A percentile compares a stretch with the other conserved stretches of the same genome.
These are phyloP conservation scores for Xylaria sp. DNA, from an alignment of 2,329 filamentous ascomycete genomes.

Conservation along the genomic window DNA sequence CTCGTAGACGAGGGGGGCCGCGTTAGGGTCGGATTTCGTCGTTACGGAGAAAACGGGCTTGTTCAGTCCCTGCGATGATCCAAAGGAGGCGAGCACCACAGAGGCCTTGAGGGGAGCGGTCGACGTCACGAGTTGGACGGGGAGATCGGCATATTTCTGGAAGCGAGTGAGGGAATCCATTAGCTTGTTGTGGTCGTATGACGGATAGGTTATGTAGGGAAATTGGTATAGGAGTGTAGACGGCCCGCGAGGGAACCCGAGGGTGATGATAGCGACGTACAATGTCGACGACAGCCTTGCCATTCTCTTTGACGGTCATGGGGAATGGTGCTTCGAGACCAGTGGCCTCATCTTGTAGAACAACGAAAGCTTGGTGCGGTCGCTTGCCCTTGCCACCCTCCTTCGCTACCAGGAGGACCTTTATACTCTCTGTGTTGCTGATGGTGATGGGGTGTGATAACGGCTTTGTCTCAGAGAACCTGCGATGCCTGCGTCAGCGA, in stretches of 20 bases:
- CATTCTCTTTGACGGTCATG: slow-evolving; percentile 84
- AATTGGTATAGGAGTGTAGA: background rate
- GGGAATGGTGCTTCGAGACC: slow-evolving; percentile 90
- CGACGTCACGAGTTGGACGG: slow-evolving; percentile 79
- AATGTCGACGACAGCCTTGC: slow-evolving; percentile 86
- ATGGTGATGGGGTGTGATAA: slow-evolving; percentile 74
- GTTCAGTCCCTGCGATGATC: slow-evolving; percentile 74
- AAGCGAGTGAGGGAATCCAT: background rate
- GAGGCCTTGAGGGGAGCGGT: slow-evolving; percentile 78
- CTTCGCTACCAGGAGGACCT: slow-evolving; percentile 82
- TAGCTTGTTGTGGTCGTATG: slow-evolving; percentile 2
- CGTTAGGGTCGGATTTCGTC: slow-evolving; percentile 71
- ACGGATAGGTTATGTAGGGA: background rate
- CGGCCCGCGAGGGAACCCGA: slow-evolving; percentile 6
- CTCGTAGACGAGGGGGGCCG: slow-evolving; percentile 69
- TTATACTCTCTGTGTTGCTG: slow-evolving; percentile 77
- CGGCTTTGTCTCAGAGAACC: slow-evolving; percentile 68
- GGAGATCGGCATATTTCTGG: slow-evolving; percentile 89
- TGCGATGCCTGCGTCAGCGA: slow-evolving; percentile 49
- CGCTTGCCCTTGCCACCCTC: slow-evolving; percentile 82
- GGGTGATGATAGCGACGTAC: slow-evolving; percentile 65
- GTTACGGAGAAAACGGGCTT: slow-evolving; percentile 78
- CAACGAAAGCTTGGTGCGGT: slow-evolving; percentile 93
- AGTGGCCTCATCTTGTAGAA: slow-evolving; percentile 77
- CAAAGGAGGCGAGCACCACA: slow-evolving; percentile 88